Evolutionary conservation across 116 monocot species (phyloP), one percentile per base, ranked within the genome.

Genomic region (Posidonia oceanica): DNA sequence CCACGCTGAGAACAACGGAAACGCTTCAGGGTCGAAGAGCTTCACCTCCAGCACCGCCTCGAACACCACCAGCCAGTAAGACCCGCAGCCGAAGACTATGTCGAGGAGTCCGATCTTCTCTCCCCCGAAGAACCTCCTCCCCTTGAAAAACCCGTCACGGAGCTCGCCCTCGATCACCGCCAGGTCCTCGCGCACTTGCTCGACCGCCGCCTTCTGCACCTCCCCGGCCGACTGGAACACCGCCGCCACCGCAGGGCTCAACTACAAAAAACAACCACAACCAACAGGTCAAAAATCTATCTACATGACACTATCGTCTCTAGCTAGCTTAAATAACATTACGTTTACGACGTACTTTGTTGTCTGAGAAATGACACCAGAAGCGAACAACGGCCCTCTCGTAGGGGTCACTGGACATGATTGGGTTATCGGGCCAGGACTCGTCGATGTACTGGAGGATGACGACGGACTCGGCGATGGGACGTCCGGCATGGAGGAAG

Each of bases 391-490:
- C 15, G 57, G 94, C 79, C 21, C 81, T 73, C 36, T 84, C 85
- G 67, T 69, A 82, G 14, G 90, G 80, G 18, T 90, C 83, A 0
- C 23, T 7, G 10, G 90, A 86, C 53, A 90, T 23, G 71, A 90
- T 42, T 5, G 81, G 81, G 71, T 81, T 79, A 52, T 75, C 65
- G 10, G 82, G 63, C 79, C 81, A 87, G 3, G 53, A 36, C 14
- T 94, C 90, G 61, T 94, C 94, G 15, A 94, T 36, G 72, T 90
- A 94, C 0, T 94, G 83, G 68, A 94, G 87, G 66, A 94, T 90
- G 85, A 90, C 38, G 68, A 83, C 68, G 64, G 94, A 90, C 73
- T 94, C 94, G 0, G 71, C 64, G 51, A 94, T 23, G 39, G 94
- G 68, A 38, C 74, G 73, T 70, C 75, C 85, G 73, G 39, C 53